Evolutionary conservation across 768 basidiomycete genomes (phyloP).

Genomic region (Xerocomellus dryophilus): DNA sequence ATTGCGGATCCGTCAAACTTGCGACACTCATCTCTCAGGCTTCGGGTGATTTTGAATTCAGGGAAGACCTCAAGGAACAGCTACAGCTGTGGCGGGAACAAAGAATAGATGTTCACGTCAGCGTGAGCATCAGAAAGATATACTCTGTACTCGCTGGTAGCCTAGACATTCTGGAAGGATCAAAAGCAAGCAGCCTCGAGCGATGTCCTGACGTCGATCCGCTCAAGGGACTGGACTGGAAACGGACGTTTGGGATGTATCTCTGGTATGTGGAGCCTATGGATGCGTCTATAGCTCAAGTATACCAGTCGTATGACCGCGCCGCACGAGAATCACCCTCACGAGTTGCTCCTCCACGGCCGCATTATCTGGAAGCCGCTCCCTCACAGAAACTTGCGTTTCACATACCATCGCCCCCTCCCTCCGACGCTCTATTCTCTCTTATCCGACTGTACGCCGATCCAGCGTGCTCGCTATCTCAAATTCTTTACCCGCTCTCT

Average conservation of each 20-base stretch:
- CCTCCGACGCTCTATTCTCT: conserved; percentile 74
- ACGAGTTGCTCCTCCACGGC: conserved; percentile 51
- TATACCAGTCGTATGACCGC: conserved; percentile 59
- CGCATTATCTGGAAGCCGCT: conserved; percentile 50
- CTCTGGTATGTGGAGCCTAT: conserved; percentile 84
- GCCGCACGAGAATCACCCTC: conserved; percentile 37
- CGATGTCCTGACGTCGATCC: conserved; percentile 60
- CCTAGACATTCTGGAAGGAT: conserved; percentile 55
- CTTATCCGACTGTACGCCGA: conserved; percentile 79
- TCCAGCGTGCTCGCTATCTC: conserved; percentile 65
- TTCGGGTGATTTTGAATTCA: conserved; percentile 72
- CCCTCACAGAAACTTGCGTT: conserved; percentile 31
- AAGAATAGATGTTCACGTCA: conserved; percentile 64
- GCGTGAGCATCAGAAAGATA: conserved; percentile 66
- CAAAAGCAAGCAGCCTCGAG: conserved; percentile 48
- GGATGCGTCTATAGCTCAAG: conserved; percentile 66
- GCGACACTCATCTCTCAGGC: conserved; percentile 88
- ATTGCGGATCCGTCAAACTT: conserved; percentile 76
- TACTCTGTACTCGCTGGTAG: conserved; percentile 85
- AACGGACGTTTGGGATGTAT: conserved; percentile 83
- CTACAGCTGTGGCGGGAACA: conserved; percentile 81
- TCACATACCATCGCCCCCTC: conserved; percentile 43
- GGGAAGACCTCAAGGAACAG: conserved; percentile 70
- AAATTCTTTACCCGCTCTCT: conserved; percentile 66
- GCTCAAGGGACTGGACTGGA: conserved; percentile 84